These are phyloP conservation scores for Alliaria petiolata DNA, from an alignment of 345 rosid species.

Conservation along the genomic window DNA sequence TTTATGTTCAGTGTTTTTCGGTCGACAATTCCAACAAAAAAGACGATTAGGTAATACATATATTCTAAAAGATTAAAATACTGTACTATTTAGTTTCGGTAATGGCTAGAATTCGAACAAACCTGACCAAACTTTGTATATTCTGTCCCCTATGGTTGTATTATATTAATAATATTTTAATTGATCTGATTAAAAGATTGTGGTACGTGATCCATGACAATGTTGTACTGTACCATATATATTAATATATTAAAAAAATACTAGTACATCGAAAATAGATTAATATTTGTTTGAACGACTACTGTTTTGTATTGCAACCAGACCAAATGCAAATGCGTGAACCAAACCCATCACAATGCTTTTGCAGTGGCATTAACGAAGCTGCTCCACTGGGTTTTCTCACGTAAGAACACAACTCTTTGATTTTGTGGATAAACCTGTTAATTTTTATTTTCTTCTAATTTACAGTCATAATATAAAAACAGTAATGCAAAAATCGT, in stretches of 20 bases:
- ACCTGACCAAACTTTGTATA: slow-evolving; percentile 31
- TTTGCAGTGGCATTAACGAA: slow-evolving; percentile 23
- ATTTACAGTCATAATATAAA: no score
- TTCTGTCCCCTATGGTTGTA: slow-evolving; percentile 6
- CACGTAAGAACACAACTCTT: background rate
- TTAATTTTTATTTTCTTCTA: no score
- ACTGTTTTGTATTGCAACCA: no score
- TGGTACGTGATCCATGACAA: slow-evolving; percentile 32
- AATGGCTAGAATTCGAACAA: slow-evolving; percentile 24
- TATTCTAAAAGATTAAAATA: background rate
- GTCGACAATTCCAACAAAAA: slow-evolving; percentile 26
- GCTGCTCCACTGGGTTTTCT: slow-evolving; percentile 17
- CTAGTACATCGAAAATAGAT: no score
- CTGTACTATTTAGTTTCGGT: background rate
- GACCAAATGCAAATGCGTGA: slow-evolving; percentile 29
- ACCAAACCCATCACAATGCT: slow-evolving; percentile 25
- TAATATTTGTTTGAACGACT: no score
- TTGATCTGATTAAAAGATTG: slow-evolving; percentile 1
- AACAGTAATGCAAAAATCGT: no score
- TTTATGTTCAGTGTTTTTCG: slow-evolving; percentile 5
- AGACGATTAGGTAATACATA: slow-evolving; percentile 20
- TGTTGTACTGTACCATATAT: no score
- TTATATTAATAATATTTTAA: background rate
- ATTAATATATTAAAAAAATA: no score
- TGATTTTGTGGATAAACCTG: background rate